Evolutionary conservation across 2,329 filamentous ascomycete genomes (phyloP), one percentile per base, ranked within the genome.

Genomic region (Alternaria triticina): DNA sequence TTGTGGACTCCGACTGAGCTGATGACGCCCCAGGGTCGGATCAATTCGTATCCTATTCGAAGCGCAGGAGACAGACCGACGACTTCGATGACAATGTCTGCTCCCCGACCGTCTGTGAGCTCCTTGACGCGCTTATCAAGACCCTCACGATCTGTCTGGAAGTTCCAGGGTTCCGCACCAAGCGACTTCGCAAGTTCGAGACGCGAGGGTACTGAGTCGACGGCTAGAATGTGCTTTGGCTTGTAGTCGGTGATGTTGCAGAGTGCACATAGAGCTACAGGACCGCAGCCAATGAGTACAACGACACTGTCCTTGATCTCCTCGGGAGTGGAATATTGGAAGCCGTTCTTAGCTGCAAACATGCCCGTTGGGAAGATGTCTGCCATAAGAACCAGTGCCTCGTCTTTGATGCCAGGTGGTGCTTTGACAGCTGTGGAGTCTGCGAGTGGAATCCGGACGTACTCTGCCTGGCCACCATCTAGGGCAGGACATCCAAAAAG

Each of bases 281-380:
- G 84, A 1, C 94, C 94, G 74, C 94, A 97, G 6, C 94, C 94
- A 62, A 97, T 87, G 20, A 97, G 83, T 1, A 96, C 91, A 0
- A 93, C 89, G 0, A 90, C 92, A 63, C 89, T 87, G 50, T 92
- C 87, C 17, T 84, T 80, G 55, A 90, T 86, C 59, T 89, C 84
- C 64, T 88, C 85, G 13, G 75, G 73, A 13, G 81, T 83, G 43
- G 90, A 84, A 74, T 90, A 82, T 61, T 87, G 87, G 78, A 97
- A 90, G 7, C 89, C 94, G 74, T 93, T 96, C 61, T 86, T 86
- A 5, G 92, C 92, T 7, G 92, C 94, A 71, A 94, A 97, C 81
- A 89, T 97, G 8, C 94, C 92, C 0, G 84, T 86, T 28, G 94
- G 94, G 80, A 96, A 97, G 72, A 97, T 96, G 76, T 97, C 94